Base-by-base conservation (phyloP, 306 rosid species). In the Pterocarpus santalinus region DNA sequence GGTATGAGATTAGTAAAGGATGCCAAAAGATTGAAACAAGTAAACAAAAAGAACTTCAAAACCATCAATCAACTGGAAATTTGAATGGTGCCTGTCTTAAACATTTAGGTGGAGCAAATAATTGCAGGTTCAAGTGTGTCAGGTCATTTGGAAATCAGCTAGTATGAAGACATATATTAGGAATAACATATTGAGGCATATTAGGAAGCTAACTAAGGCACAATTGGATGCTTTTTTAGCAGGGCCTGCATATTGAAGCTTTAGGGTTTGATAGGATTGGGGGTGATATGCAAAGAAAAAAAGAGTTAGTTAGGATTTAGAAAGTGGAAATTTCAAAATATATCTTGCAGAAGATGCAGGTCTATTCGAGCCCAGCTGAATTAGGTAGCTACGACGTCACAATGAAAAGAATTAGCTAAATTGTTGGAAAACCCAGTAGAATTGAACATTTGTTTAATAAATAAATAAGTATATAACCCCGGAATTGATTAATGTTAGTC, bases 331-430 rank as follows among this genome's bases (percentile, higher is more conserved):
- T 52, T 36, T 62, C 13, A 49, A 65, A 65, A 8, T 68, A n/a
- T 16, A 55, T 16, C 64, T 35, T 34, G 65, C n/a, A 22, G 46
- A 69, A 69, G 46, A 69, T 58, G 57, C 28, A 78, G 28, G 44
- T 38, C 53, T 41, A 61, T 33, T 47, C 35, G 5, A 73, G 80
- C 28, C n/a, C 55, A 56, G 64, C 57, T 52, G 17, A 65, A 77
- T 51, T 9, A 68, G 36, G 62, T 64, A 22, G 47, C 62, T n/a
- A 69, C 33, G 52, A 44, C 17, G 44, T 28, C 32, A 30, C 17
- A 67, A 39, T 3, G 71, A 62, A 34, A 8, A 72, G 52, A 33
- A 14, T 5, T 16, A 62, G 7, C 65, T 52, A 69, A 69, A 47
- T 60, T 61, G 32, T 47, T 44, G 63, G n/a, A 58, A 46, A 5